A percentile compares a stretch with the other conserved stretches of the same genome.
Conservation (phyloP, 2,329 filamentous ascomycete species). For the Aureobasidium melanogenum region DNA sequence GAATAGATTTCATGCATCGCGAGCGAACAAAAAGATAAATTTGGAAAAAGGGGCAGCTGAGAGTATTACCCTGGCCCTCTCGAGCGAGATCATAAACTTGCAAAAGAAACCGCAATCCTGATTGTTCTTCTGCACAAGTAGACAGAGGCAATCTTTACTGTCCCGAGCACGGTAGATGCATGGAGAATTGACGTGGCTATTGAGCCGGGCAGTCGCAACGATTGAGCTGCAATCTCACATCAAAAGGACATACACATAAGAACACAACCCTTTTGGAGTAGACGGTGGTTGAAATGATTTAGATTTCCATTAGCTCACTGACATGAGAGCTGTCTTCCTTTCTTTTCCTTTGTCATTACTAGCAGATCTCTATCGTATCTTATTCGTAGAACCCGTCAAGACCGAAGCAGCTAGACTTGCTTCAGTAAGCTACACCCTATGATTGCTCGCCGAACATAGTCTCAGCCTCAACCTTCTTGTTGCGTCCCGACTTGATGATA, state of each 20-base stretch:
- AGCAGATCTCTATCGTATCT: not conserved
- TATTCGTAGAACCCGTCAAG: not conserved
- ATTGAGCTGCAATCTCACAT: too few species aligned
- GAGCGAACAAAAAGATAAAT: too few species aligned
- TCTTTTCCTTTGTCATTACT: not conserved
- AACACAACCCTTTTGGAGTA: not conserved
- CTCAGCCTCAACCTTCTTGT: conserved; percentile 11
- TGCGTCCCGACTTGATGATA: conserved; percentile 57
- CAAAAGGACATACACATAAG: too few species aligned
- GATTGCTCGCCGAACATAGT: not conserved
- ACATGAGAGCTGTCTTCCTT: not conserved
- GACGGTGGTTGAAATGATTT: not conserved
- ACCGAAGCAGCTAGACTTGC: not conserved
- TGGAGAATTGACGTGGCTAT: too few species aligned
- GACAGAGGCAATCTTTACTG: too few species aligned
- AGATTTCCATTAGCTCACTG: not conserved
- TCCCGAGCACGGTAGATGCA: too few species aligned
- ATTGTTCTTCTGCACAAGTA: too few species aligned
- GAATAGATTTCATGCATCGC: too few species aligned
- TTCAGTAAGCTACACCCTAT: not conserved
- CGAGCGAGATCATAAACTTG: too few species aligned
- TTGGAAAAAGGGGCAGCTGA: not conserved
- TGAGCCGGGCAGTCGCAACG: too few species aligned
- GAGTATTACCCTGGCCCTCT: not conserved
- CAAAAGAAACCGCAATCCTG: too few species aligned